Evolutionary conservation across 352 stramenopile genomes (phyloP).

Genomic region (Phytophthora melonis): DNA sequence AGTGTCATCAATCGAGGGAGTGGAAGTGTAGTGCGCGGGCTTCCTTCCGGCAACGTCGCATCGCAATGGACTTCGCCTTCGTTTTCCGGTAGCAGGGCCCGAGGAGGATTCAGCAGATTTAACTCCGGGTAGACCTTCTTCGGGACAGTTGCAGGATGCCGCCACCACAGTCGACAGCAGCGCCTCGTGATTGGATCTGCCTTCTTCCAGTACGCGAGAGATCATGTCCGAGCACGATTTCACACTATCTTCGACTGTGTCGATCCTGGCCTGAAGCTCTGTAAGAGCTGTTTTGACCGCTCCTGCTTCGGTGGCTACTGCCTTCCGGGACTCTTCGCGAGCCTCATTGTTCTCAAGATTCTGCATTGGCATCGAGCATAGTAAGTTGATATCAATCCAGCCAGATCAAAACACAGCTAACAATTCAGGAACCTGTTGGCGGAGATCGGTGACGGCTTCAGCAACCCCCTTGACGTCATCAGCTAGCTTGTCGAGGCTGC

Average conservation of each 20-base stretch:
- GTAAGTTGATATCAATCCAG: conserved; percentile 20
- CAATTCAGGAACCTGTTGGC: conserved; percentile 39
- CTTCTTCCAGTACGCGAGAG: conserved; percentile 16
- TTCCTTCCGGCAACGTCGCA: conserved; percentile 3
- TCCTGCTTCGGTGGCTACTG: conserved; percentile 20
- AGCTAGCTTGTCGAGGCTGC: conserved; percentile 17
- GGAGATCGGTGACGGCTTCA: conserved; percentile 34
- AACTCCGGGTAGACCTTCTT: background rate
- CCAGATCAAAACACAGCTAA: background rate
- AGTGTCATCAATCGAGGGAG: background rate
- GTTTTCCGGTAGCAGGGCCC: conserved; percentile 20
- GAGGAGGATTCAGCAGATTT: conserved; percentile 1
- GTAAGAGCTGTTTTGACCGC: conserved; percentile 31
- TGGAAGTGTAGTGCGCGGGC: background rate
- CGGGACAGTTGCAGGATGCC: conserved; percentile 31
- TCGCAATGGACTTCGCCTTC: conserved; percentile 14
- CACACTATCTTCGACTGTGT: conserved; percentile 33
- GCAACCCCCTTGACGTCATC: conserved; percentile 27
- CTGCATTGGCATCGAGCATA: conserved; percentile 14
- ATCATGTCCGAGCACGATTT: conserved; percentile 33
- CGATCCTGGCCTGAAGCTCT: conserved; percentile 29
- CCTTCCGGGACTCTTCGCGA: conserved; percentile 22
- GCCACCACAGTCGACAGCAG: conserved; percentile 32
- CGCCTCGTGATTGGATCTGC: conserved; percentile 25
- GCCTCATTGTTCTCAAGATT: conserved; percentile 21